Evolutionary conservation across 1,139 yeast genomes (phyloP).

Genomic region (Debaryomyces subglobosus): DNA sequence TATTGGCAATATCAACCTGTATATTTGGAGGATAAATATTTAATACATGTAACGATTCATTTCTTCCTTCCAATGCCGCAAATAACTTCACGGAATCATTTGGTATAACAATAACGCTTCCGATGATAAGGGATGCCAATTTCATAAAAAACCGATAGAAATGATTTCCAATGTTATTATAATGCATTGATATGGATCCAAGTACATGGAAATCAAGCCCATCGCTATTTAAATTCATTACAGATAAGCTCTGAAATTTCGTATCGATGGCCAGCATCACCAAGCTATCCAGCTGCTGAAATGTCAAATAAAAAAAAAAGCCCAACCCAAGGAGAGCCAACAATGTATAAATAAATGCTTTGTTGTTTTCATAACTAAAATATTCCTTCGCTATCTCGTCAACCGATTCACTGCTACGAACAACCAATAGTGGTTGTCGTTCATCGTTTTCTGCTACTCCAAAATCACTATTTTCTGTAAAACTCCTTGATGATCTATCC

Average conservation of each 20-base stretch:
- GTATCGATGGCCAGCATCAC: conserved; percentile 23
- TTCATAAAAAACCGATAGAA: conserved; percentile 25
- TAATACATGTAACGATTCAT: conserved; percentile 24
- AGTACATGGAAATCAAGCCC: conserved; percentile 29
- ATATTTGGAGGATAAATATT: conserved; percentile 32
- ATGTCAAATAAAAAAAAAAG: conserved; percentile 18
- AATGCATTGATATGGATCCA: conserved; percentile 30
- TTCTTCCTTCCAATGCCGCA: conserved; percentile 22
- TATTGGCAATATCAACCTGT: conserved; percentile 23
- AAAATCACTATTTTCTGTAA: background rate
- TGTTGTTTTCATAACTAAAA: conserved; percentile 5
- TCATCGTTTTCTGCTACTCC: conserved; percentile 1
- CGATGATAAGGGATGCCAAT: conserved; percentile 24
- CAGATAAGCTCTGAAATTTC: conserved; percentile 21
- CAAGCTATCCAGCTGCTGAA: conserved; percentile 18
- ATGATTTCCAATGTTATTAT: conserved; percentile 23
- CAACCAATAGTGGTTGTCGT: conserved; percentile 7
- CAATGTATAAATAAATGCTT: conserved; percentile 1
- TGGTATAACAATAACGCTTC: conserved; percentile 27
- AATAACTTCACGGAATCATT: conserved; percentile 25
- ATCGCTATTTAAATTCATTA: conserved; percentile 24
- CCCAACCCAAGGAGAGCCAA: background rate
- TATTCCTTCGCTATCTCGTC: conserved; percentile 5
- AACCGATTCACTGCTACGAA: conserved; percentile 4
- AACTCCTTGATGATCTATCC: background rate